phyloP scores from a whole-genome alignment of 1,284 basidiomycete genomes.

The Puccinia horiana region DNA sequence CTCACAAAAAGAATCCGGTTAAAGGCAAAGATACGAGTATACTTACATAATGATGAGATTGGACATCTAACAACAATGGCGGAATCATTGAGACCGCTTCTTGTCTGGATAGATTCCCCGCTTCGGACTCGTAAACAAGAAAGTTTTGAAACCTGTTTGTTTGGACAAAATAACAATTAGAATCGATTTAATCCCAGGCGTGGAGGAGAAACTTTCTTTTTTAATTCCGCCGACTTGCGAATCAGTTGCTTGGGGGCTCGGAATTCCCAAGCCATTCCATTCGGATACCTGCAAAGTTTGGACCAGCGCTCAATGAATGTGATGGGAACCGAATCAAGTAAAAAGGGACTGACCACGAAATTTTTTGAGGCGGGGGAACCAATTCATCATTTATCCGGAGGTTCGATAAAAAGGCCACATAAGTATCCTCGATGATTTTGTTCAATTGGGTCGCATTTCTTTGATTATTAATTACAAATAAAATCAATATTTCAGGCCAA shows the following conservation, averaged over 20 bases:
- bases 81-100: conserved; percentile 99
- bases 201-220: conserved; percentile 61
- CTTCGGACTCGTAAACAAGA: conserved; percentile 96
- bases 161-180: background rate
- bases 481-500: conserved; percentile 1
- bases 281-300: conserved; percentile 73
- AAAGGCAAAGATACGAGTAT: background rate
- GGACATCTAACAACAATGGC: conserved; percentile 89
- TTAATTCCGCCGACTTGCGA: conserved; percentile 88
- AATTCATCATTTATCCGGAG: conserved; percentile 33
- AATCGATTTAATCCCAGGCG: background rate
- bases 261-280: conserved; percentile 91
- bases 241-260: conserved; percentile 86
- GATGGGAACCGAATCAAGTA: background rate
- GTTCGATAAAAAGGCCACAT: conserved; percentile 35
- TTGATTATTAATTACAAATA: background rate
- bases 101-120: conserved; percentile 92
- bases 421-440: conserved; percentile 37
- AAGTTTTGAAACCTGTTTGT: conserved; percentile 78
- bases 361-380: conserved; percentile 39
- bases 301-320: background rate
- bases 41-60: conserved; percentile 77
- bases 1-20: background rate
- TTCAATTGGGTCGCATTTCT: conserved; percentile 34
- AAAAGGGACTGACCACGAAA: conserved; percentile 25